Evolutionary conservation across 768 basidiomycete species (phyloP), one percentile per base, ranked within the genome.

Genomic region (Tylopilus cervinicoccineus): DNA sequence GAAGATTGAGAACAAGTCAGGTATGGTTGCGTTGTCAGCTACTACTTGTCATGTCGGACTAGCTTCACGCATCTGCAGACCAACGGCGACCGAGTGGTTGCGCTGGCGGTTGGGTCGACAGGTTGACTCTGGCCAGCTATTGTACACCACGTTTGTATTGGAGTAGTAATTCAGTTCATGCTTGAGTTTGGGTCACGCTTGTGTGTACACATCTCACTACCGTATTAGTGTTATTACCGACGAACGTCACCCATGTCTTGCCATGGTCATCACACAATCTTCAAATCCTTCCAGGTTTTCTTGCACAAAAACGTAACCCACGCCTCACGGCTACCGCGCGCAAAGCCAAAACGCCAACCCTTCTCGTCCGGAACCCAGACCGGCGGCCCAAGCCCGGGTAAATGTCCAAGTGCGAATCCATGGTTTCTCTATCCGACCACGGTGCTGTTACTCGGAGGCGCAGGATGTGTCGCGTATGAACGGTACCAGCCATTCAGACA

Each of bases 401-500:
- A 49, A 42, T 55, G 55, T 22, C 38, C 28, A 12, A 26, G 39
- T 28, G 17, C 41, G 38, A 57, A 52, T 20, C 26, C 50, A 32
- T 62, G 67, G 61, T 37, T 69, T 26, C 43, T 65, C 16, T 69
- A 57, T 51, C 48, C 70, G 0, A 44, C 33, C 27, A 17, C 58
- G 7, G 47, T 55, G 5, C 41, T 72, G 13, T 48, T 63, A 10
- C 51, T 72, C 2, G 61, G 60, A 10, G 71, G 70, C 6, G 60
- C 54, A 4, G 62, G 63, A 1, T 69, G 64, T 29, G 45, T 76
- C 43, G 77, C 81, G 13, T 95, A 91, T 67, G 69, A 90, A 49
- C 76, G 79, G 27, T 78, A 74, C 51, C 77, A 86, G 46, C 83
- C 91, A 2, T 83, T 91, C 60, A 76, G 91, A 36, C 86, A 95